Conservation (phyloP, 2,329 filamentous ascomycete species). For the Scytalidium sp. region DNA sequence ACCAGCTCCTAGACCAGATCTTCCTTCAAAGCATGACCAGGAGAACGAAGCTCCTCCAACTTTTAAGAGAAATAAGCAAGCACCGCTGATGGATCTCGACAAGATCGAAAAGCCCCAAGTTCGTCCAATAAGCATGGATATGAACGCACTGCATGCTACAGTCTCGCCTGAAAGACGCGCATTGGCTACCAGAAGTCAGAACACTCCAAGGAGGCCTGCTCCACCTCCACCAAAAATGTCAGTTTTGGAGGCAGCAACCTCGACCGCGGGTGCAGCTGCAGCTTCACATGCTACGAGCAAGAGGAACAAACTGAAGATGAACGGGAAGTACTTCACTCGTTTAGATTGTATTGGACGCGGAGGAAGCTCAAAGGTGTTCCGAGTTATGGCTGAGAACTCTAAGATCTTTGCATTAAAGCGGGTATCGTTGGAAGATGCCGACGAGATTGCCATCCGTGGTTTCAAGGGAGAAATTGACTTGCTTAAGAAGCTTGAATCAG, state of each 20-base stretch:
- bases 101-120: slow-evolving; percentile 46
- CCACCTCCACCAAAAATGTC: slow-evolving; percentile 94
- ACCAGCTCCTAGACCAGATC: slow-evolving; percentile 50
- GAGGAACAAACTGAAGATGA: slow-evolving; percentile 80
- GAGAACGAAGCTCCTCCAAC: slow-evolving; percentile 78
- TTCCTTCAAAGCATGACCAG: slow-evolving; percentile 70
- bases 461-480: slow-evolving; percentile 97
- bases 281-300: slow-evolving; percentile 67
- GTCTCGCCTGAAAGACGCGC: slow-evolving; percentile 55
- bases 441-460: slow-evolving; percentile 77
- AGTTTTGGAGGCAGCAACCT: slow-evolving; percentile 86
- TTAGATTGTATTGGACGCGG: slow-evolving; percentile 89
- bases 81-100: slow-evolving; percentile 20
- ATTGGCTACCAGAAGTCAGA: slow-evolving; percentile 51
- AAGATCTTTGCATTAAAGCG: slow-evolving; percentile 93
- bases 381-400: slow-evolving; percentile 95
- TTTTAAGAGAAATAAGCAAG: slow-evolving; percentile 49
- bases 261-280: slow-evolving; percentile 74
- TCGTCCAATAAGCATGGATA: slow-evolving; percentile 46
- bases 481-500: slow-evolving; percentile 73
- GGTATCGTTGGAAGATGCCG: slow-evolving; percentile 85
- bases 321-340: slow-evolving; percentile 86
- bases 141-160: slow-evolving; percentile 32
- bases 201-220: slow-evolving; percentile 75
- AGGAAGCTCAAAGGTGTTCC: slow-evolving; percentile 91